Evolutionary conservation across 164 flowering plant species (phyloP).

Genomic region (Litsea cubeba): DNA sequence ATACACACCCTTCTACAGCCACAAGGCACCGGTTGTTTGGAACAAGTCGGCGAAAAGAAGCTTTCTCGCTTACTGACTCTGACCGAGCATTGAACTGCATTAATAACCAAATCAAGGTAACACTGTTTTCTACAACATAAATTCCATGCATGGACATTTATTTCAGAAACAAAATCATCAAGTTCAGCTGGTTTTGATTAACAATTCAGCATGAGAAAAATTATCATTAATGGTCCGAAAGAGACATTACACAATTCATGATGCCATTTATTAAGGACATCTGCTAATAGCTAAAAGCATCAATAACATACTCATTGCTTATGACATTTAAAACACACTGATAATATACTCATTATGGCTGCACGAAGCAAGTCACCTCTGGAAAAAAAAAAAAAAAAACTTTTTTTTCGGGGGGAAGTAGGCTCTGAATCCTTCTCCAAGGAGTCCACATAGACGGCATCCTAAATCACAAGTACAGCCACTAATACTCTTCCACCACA

Average conservation of each 20-base stretch:
- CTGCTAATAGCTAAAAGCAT: too few relatives aligned
- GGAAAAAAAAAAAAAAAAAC: too few relatives aligned
- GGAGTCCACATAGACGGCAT: too few relatives aligned
- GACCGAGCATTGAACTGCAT: slow-evolving; percentile 95
- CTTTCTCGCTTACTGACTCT: slow-evolving; percentile 72
- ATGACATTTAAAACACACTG: too few relatives aligned
- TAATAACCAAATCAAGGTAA: background rate
- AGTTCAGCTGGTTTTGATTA: background rate
- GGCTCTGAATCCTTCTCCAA: too few relatives aligned
- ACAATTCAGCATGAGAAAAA: background rate
- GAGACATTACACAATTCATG: background rate
- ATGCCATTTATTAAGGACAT: background rate
- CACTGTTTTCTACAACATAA: background rate
- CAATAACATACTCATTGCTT: too few relatives aligned
- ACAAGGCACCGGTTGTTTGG: slow-evolving; percentile 84
- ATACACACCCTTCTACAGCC: slow-evolving; percentile 80
- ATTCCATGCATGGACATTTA: background rate
- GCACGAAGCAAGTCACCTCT: too few relatives aligned
- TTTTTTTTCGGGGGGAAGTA: too few relatives aligned
- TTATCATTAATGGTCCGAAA: too few relatives aligned
- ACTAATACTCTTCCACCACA: too few relatives aligned
- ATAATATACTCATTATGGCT: too few relatives aligned
- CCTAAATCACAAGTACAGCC: too few relatives aligned
- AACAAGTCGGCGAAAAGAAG: slow-evolving; percentile 84
- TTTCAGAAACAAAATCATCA: background rate